Evolutionary conservation across 1,284 basidiomycete species (phyloP).

Genomic region (Cutaneotrichosporon sp.): DNA sequence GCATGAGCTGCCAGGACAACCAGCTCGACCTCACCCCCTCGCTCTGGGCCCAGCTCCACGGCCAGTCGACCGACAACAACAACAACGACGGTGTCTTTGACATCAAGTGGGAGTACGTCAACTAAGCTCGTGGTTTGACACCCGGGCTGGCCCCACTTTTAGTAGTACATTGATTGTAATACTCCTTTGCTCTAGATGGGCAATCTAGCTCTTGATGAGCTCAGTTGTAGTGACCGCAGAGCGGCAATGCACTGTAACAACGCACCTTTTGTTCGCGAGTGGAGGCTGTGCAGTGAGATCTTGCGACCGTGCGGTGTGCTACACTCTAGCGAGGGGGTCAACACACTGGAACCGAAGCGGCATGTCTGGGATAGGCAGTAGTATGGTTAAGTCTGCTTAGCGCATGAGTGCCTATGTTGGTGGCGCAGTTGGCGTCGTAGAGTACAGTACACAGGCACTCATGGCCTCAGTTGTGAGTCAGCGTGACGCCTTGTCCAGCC

Average conservation of each 20-base stretch:
- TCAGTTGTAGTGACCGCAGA: background rate
- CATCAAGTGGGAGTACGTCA: conserved; percentile 8
- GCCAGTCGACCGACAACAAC: background rate
- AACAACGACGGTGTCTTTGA: conserved; percentile 8
- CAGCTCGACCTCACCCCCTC: conserved; percentile 12
- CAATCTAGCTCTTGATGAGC: background rate
- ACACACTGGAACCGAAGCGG: too few species aligned
- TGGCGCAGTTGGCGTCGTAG: too few species aligned
- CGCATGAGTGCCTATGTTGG: too few species aligned
- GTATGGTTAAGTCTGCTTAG: too few species aligned
- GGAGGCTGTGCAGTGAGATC: background rate
- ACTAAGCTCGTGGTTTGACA: too few species aligned
- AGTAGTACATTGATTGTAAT: background rate
- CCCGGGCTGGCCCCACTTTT: background rate
- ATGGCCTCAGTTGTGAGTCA: too few species aligned
- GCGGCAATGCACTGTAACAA: background rate
- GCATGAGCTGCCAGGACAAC: conserved; percentile 3
- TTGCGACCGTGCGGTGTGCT: too few species aligned
- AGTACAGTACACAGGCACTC: too few species aligned
- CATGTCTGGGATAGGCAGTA: too few species aligned
- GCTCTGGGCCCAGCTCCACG: conserved; percentile 10
- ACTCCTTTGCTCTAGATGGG: background rate
- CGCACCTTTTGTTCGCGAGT: background rate
- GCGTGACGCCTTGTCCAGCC: too few species aligned
- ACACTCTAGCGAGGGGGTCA: too few species aligned